Evolutionary conservation across 225 moss, liverwort and hornwort species (phyloP), one percentile per base, ranked within the genome.

Genomic region (Bryum argenteum): DNA sequence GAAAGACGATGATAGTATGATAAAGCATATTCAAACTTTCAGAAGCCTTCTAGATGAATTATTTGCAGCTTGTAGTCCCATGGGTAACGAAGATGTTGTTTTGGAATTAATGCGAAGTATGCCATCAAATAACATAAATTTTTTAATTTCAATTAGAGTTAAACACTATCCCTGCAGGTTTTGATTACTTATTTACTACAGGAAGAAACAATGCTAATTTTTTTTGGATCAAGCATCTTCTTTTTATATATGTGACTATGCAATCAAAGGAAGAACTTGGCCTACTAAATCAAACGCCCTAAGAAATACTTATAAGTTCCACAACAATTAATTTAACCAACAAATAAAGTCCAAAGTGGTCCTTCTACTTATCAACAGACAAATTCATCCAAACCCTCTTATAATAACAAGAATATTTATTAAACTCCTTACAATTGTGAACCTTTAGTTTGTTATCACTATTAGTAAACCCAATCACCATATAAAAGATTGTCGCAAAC

Each of bases 31-130:
- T 0, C 48, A 71, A 48, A 61, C 45, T 1, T 71, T 71, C 60
- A 71, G 6, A 61, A 44, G 4, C 17, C 71, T 71, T 71, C 50
- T 71, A 1, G 61, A 71, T 4, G 50, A 71, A 61, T 52, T 71
- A 71, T 71, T 38, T 12, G 20, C 20, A 42, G 44, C 23, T 2
- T 15, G 64, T 0, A 11, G 28, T 61, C 61, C 70, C 14, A 61
- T 71, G 51, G 61, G 28, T 52, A 21, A 72, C 23, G 54, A 72
- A 54, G 62, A 71, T 1, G 9, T 0, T 52, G 38, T 71, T 61
- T 22, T 71, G 10, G 61, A 60, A 18, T 61, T 71, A 51, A 61
- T 71, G 60, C 28, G 10, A 23, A 70, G 58, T 13, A 70, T 58
- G 58, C 58, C 58, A 26, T 58, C 24, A 0, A 70, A 17, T 21